Percentiles rank a stretch among this genome's conserved stretches.
These are phyloP conservation scores for Pseudoperonospora humuli DNA, from an alignment of 352 stramenopile genomes.

Conservation along the genomic window DNA sequence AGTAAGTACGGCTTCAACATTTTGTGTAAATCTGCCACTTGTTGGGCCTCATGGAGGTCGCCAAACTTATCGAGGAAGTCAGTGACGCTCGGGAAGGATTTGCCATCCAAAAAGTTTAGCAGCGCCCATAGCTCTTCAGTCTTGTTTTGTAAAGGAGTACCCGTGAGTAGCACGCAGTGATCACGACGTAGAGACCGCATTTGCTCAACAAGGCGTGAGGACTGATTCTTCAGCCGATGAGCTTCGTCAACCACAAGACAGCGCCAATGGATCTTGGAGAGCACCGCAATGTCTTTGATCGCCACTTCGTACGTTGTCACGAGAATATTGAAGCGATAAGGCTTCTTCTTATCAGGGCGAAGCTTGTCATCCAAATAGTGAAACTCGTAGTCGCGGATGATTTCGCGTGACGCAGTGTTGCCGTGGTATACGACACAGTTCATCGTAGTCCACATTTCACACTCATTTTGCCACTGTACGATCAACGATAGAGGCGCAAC, in stretches of 20 bases:
- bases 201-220: slow-evolving; percentile 79
- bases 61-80: slow-evolving; percentile 93
- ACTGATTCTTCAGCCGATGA: slow-evolving; percentile 84
- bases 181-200: slow-evolving; percentile 72
- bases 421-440: slow-evolving; percentile 99
- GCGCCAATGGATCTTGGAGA: slow-evolving; percentile 93
- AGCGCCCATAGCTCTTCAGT: slow-evolving; percentile 99
- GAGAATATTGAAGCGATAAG: slow-evolving; percentile 86
- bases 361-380: slow-evolving; percentile 66
- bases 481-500: slow-evolving; percentile 97
- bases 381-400: slow-evolving; percentile 96
- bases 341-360: slow-evolving; percentile 73
- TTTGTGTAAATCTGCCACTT: slow-evolving; percentile 87
- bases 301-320: slow-evolving; percentile 89
- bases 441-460: slow-evolving; percentile 97
- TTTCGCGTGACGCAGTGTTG: slow-evolving; percentile 85
- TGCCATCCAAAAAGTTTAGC: slow-evolving; percentile 96
- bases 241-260: slow-evolving; percentile 87
- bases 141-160: slow-evolving; percentile 94
- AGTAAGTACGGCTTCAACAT: slow-evolving; percentile 87
- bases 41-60: slow-evolving; percentile 75
- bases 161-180: slow-evolving; percentile 81
- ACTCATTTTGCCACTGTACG: slow-evolving; percentile 99
- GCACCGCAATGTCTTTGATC: slow-evolving; percentile 85
- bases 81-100: slow-evolving; percentile 89